A percentile compares a stretch with the other conserved stretches of the same genome.
Evolutionary conservation across 2,329 filamentous ascomycete species (phyloP).

Genomic region (Pseudogymnoascus sp.): DNA sequence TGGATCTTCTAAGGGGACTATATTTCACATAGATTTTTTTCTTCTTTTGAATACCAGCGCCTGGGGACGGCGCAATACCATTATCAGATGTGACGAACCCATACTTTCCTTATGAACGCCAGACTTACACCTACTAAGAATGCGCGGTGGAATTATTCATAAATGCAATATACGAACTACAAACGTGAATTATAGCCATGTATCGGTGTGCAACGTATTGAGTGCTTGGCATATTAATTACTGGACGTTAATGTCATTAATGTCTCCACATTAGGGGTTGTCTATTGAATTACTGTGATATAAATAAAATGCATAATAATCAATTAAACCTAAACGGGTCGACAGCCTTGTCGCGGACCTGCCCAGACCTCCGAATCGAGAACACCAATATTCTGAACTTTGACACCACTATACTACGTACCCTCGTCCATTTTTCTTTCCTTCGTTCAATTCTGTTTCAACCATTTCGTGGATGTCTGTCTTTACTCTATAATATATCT

Average conservation of each 20-base stretch:
- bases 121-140: background rate
- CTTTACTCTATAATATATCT: conserved; percentile 3
- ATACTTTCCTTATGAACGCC: conserved; percentile 2
- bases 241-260: background rate
- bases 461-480: background rate
- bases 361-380: background rate
- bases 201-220: background rate
- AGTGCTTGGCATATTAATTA: background rate
- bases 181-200: background rate
- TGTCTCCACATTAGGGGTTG: conserved; percentile 1
- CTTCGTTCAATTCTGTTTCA: background rate
- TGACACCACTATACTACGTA: conserved; percentile 7
- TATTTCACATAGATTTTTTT: conserved; percentile 2
- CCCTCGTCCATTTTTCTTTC: conserved; percentile 4
- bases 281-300: conserved; percentile 1
- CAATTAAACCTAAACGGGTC: conserved; percentile 9
- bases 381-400: conserved; percentile 2
- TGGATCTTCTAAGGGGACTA: conserved; percentile 45
- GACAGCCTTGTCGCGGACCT: conserved; percentile 5
- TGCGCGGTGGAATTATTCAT: background rate
- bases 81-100: background rate
- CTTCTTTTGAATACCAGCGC: background rate
- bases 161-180: conserved; percentile 3
- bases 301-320: conserved; percentile 7
- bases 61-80: background rate